phyloP scores from a whole-genome alignment of 306 rosid genomes.

The Prunus mongolica region DNA sequence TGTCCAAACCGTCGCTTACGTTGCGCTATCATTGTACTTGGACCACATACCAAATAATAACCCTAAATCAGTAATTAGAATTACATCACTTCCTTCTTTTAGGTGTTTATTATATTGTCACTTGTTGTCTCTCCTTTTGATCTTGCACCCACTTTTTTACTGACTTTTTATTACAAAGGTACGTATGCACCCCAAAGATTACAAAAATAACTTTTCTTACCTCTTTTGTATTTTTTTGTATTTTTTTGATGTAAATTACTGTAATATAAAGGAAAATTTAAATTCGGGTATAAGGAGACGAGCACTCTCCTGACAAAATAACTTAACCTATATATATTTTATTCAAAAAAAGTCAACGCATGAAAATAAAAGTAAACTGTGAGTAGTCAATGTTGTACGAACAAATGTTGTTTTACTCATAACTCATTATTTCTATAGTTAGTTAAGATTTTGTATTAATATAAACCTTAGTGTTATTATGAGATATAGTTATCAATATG shows the following conservation, averaged over 20 bases:
- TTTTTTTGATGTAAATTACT: neutral
- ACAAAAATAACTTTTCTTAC: neutral
- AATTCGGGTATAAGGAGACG: too few relatives aligned
- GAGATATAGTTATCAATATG: too few relatives aligned
- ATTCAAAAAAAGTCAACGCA: too few relatives aligned
- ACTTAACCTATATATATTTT: too few relatives aligned
- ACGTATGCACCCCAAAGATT: neutral
- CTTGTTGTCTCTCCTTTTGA: neutral
- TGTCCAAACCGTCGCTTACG: constrained; percentile 14
- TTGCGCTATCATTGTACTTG: constrained; percentile 2
- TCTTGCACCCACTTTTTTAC: neutral
- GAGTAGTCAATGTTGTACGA: too few relatives aligned
- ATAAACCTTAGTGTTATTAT: too few relatives aligned
- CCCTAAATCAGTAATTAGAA: neutral
- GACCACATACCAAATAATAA: constrained; percentile 20
- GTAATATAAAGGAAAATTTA: too few relatives aligned
- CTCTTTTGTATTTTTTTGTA: neutral
- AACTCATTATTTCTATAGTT: too few relatives aligned
- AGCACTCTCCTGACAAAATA: too few relatives aligned
- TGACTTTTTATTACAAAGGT: neutral
- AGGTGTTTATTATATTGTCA: neutral
- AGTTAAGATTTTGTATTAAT: too few relatives aligned
- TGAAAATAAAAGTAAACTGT: too few relatives aligned
- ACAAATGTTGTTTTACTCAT: too few relatives aligned
- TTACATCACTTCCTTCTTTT: neutral